Evolutionary conservation across 768 basidiomycete genomes (phyloP), one percentile per base, ranked within the genome.

Genomic region (Auricularia sp.): DNA sequence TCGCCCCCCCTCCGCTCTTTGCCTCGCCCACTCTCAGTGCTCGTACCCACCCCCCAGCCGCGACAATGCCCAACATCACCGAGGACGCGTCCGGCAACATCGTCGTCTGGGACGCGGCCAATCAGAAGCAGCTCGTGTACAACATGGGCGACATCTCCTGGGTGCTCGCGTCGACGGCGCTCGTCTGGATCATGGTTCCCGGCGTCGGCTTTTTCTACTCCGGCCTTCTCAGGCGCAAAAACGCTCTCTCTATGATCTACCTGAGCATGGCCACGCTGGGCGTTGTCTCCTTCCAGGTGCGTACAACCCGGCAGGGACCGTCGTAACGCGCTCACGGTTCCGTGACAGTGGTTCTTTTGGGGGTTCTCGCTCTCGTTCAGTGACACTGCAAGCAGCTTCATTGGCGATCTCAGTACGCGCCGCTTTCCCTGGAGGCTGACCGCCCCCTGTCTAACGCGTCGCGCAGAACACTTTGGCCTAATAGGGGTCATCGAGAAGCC

Each of bases 161-260:
- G 87, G 77, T 85, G 51, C 77, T 94, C 64, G 75, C 84, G 2
- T 84, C 85, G 34, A 93, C 84, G n/a, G 94, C 92, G 16, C 68
- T 73, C 63, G 92, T 93, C 42, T 93, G 82, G 81, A 79, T 92
- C 68, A 92, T 92, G 90, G 83, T 91, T 72, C 89, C 88, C 11
- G 89, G 89, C 59, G 86, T 94, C 59, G 90, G 92, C 56, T 90
- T 84, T 75, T 92, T 92, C 77, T 97, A 96, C 75, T 90, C 92
- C 14, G 96, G 92, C 68, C 83, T 99, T 39, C 82, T 97, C 36
- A 79, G 96, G 61, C 80, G 96, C 66, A 98, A 98, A 77, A 97
- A 97, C 70, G 96, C 96, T 0, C 80, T 98, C 21, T 89, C 87
- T 44, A 90, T 95, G 86, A 89, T 96, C n/a, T 94, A 85, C 73